Evolutionary conservation across 768 basidiomycete species (phyloP), one percentile per base, ranked within the genome.

Genomic region (Termitomyces sp.): DNA sequence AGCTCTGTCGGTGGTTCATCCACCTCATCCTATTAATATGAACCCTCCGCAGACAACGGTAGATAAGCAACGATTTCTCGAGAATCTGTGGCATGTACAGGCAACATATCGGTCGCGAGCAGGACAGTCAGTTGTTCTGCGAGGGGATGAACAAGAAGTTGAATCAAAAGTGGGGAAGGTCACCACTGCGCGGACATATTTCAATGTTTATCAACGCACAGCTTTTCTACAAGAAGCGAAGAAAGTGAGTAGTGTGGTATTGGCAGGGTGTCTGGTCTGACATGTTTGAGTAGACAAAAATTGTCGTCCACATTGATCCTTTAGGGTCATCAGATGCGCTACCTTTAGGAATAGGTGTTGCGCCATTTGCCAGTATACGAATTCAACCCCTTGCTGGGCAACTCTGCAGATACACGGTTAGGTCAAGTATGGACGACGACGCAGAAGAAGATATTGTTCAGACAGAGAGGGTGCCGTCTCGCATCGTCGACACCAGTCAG

Each of bases 11-110:
- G 87, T 88, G 7, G 91, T 94, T 8, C 81, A 83, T 55, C 91
- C 93, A 2, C 89, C 91, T 30, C 72, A 79, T 33, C 76, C 86
- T 0, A 66, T 82, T 44, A 83, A 85, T 56, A 67, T 87, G 35
- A 88, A 93, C 64, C 87, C 89, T 17, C 70, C 73, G 0, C 78
- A 81, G 53, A 81, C 84, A 4, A 78, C 82, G 55, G 67, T 66
- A 7, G 89, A 90, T 67, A 96, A 95, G 70, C 78, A 78, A 41
- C 81, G 88, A 9, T 98, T 98, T 66, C 71, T 98, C 33, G 86
- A 93, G 61, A 94, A 93, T 66, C 71, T 98, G 11, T 98, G 94
- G 94, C 80, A 80, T 43, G 86, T 85, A 23, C 94, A 98, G 67
- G 92, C 92, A 8, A 83, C 78, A 47, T 88, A 88, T 62, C 78